Evolutionary conservation across 2,329 filamentous ascomycete genomes (phyloP), one percentile per base, ranked within the genome.

Genomic region (Botryotinia convoluta): DNA sequence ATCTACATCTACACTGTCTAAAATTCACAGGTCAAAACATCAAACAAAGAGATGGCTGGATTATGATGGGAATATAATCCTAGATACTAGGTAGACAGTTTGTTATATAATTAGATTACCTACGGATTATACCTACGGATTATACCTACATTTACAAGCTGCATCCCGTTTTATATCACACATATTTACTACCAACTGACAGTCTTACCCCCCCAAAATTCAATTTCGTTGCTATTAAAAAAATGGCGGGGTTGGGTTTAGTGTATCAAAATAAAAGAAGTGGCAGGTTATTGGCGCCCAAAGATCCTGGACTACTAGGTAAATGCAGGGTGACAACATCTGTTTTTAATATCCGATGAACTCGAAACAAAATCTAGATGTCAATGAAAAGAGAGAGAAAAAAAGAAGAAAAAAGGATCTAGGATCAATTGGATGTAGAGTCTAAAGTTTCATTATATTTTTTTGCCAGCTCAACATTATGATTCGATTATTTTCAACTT

Each of bases 251-350:
- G 71, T 69, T 72, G 71, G 69, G 57, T 54, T 35, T 57, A 20
- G 26, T 16, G 16, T 42, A 16, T 26, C 12, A 35, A 57, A 35
- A 59, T 39, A 42, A 71, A 72, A 51, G 37, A 67, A 72, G 70
- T 72, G 70, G 70, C 70, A 54, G 70, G 70, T 29, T 54, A 9
- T 71, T 65, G 69, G 44, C 69, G 69, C 59, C 69, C 69, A 64
- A 72, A 54, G 42, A 64, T 57, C 59, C 69, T 45, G 44, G 60
- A 35, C 45, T 35, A 35, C 37, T 39, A 35, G 26, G 45, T 20
- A 22, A 44, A 71, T 62, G 69, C 45, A 71, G 44, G 60, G 44
- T 54, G 69, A 65, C 45, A 65, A 22, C 69, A 71, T 71, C 51
- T 57, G 14, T 59, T 54, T 60, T 39, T n/a, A 63, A 22, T 62